Percentiles rank a stretch among this genome's conserved stretches.
These are phyloP conservation scores for Arthrobotrys megalospora DNA, from an alignment of 2,329 filamentous ascomycete genomes.

Conservation along the genomic window DNA sequence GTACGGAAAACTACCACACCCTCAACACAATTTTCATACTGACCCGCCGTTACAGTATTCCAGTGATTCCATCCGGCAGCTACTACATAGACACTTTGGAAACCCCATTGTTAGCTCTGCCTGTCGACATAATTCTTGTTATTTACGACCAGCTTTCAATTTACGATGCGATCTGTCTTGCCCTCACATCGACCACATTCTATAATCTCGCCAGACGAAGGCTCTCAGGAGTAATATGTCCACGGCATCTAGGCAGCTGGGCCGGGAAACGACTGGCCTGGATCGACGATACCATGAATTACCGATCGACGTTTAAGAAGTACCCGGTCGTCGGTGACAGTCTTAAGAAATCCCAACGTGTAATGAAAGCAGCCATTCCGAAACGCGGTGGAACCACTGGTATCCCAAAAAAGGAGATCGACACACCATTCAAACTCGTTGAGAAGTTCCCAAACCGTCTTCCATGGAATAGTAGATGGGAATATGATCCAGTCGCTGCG, in stretches of 20 bases:
- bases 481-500: constrained; percentile 21
- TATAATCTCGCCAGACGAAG: constrained; percentile 40
- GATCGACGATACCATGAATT: constrained; percentile 39
- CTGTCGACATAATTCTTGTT: constrained; percentile 28
- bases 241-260: constrained; percentile 41
- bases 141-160: constrained; percentile 30
- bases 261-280: constrained; percentile 37
- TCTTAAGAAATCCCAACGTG: constrained; percentile 30
- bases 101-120: constrained; percentile 13
- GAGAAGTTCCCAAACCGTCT: constrained; percentile 25
- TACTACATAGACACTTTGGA: not conserved
- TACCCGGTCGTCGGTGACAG: constrained; percentile 20
- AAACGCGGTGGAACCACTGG: not conserved
- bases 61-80: not conserved
- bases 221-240: constrained; percentile 34
- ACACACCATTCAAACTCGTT: constrained; percentile 42
- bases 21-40: constrained; percentile 17
- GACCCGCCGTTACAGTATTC: constrained; percentile 18
- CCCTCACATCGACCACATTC: constrained; percentile 24
- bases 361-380: not conserved
- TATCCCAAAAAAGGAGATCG: constrained; percentile 12
- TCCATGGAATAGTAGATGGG: constrained; percentile 34
- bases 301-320: constrained; percentile 28
- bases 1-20: constrained; percentile 35
- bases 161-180: constrained; percentile 48